phyloP scores from a whole-genome alignment of 768 basidiomycete species.

The Cytidiella melzeri region DNA sequence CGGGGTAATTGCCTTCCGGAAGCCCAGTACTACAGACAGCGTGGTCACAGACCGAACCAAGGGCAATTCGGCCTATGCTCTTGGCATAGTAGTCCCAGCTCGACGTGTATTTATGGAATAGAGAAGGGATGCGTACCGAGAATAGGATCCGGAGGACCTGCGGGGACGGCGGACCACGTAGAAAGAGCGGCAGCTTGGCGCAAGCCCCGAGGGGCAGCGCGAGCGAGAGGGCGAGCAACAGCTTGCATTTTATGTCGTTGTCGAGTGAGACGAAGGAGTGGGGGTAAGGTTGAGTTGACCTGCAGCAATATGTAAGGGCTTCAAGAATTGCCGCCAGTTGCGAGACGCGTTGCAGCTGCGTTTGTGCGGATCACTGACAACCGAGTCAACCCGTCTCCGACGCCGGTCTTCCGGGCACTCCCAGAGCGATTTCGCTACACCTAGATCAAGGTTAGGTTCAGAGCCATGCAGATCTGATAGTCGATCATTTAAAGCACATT shows the following conservation, averaged over 20 bases:
- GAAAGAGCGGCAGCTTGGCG: conserved; percentile 44
- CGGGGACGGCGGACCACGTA: conserved; percentile 76
- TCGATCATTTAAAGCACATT: conserved; percentile 3
- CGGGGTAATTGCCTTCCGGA: not conserved
- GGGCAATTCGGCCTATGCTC: too few species aligned
- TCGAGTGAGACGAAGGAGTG: conserved; percentile 21
- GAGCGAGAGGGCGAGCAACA: conserved; percentile 36
- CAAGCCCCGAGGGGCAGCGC: conserved; percentile 40
- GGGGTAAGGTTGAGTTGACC: conserved; percentile 16
- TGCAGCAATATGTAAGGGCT: not conserved
- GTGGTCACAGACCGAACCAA: too few species aligned
- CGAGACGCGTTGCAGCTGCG: not conserved
- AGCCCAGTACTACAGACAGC: not conserved
- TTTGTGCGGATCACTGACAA: not conserved
- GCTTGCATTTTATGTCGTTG: conserved; percentile 33
- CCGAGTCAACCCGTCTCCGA: conserved; percentile 7
- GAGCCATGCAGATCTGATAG: not conserved
- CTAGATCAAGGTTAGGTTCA: conserved; percentile 7
- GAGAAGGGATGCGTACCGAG: conserved; percentile 50
- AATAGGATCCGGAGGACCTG: conserved; percentile 91
- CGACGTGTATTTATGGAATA: too few species aligned
- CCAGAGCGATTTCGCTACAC: too few species aligned
- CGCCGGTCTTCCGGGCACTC: not conserved
- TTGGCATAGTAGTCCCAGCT: too few species aligned
- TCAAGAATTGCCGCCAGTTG: not conserved